phyloP scores from a whole-genome alignment of 2,329 filamentous ascomycete genomes.

The Thelonectria olida region DNA sequence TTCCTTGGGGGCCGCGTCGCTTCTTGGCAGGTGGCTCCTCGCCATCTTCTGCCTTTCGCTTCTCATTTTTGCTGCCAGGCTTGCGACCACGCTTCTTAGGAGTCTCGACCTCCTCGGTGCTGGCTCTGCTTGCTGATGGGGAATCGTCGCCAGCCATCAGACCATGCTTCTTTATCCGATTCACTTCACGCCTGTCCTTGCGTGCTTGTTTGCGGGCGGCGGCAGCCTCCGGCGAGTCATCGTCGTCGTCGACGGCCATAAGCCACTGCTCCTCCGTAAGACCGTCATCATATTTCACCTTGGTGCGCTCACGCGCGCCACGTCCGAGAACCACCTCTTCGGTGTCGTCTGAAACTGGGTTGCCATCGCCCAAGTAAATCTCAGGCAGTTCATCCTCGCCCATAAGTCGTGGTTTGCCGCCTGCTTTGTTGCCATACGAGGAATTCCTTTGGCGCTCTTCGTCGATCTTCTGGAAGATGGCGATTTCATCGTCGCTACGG shows the following conservation, averaged over 20 bases:
- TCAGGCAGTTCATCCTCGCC: constrained; percentile 89
- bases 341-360: constrained; percentile 80
- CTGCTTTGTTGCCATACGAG: constrained; percentile 74
- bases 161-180: constrained; percentile 71
- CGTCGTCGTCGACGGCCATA: constrained; percentile 95
- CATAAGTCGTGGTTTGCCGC: constrained; percentile 82
- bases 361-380: constrained; percentile 90
- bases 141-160: constrained; percentile 73
- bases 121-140: constrained; percentile 80
- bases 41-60: constrained; percentile 86
- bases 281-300: constrained; percentile 95
- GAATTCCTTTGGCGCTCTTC: constrained; percentile 73
- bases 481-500: constrained; percentile 82
- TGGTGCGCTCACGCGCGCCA: constrained; percentile 92
- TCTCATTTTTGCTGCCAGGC: constrained; percentile 76
- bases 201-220: constrained; percentile 89
- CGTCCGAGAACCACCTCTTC: constrained; percentile 82
- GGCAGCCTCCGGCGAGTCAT: constrained; percentile 92
- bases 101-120: constrained; percentile 80
- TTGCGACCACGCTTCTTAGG: constrained; percentile 89
- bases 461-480: constrained; percentile 84
- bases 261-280: constrained; percentile 99
- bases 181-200: constrained; percentile 80
- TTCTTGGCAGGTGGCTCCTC: constrained; percentile 83
- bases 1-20: constrained; percentile 75